phyloP scores from a whole-genome alignment of 441 rosid species.

The Populus hybrid region DNA sequence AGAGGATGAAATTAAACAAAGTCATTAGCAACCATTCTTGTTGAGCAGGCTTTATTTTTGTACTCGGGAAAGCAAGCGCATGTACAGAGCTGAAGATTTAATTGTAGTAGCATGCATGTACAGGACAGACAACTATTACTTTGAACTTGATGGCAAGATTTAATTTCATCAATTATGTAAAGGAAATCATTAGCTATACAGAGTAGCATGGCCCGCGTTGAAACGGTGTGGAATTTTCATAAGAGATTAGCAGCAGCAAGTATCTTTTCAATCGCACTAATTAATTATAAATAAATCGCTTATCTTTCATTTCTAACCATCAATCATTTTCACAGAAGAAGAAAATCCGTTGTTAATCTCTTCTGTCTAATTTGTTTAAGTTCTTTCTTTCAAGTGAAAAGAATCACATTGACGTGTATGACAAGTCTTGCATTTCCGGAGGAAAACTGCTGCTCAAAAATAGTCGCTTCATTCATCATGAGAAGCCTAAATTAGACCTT shows the following conservation, averaged over 20 bases:
- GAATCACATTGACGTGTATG: conserved; percentile 2
- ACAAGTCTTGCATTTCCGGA: background rate
- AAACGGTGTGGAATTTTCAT: conserved; percentile 30
- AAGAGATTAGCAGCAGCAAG: conserved; percentile 9
- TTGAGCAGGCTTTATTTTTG: background rate
- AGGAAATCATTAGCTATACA: conserved; percentile 27
- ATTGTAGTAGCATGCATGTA: no score
- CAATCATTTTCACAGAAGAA: conserved; percentile 20
- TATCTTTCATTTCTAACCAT: conserved; percentile 3
- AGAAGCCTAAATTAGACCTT: background rate
- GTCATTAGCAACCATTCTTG: background rate
- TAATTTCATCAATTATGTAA: conserved; percentile 5
- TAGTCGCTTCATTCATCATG: background rate
- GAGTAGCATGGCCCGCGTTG: conserved; percentile 23
- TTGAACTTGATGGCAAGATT: background rate
- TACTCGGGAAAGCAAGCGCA: background rate
- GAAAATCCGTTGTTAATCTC: background rate
- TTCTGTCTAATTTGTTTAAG: background rate
- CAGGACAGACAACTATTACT: background rate
- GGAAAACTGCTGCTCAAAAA: background rate
- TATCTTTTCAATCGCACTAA: background rate
- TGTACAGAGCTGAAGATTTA: no score
- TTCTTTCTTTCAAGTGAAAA: background rate
- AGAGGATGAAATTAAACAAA: background rate
- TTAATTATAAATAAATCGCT: conserved; percentile 3